Evolutionary conservation across 192 early-diverging fungal genomes (phyloP), one percentile per base, ranked within the genome.

Genomic region (Obelidium mucronatum): DNA sequence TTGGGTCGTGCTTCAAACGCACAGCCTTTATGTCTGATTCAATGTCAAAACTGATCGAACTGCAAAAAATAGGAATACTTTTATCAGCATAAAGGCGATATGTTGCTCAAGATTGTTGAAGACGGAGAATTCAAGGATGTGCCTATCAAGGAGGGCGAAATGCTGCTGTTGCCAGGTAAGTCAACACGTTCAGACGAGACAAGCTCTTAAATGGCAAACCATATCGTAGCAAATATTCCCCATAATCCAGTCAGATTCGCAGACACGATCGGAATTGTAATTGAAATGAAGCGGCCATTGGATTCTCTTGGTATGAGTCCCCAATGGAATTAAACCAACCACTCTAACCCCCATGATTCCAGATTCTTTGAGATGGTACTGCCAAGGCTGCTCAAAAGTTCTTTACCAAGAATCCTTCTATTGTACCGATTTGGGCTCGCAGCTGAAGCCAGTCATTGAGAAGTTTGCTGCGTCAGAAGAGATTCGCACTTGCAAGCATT

Each of bases 331-430:
- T 17, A 60, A 60, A 60, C 26, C 31, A 60, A 53, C 19, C 52
- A 24, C 19, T n/a, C n/a, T n/a, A n/a, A n/a, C n/a, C n/a, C n/a
- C n/a, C 26, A 42, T 66, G n/a, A 4, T 40, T 22, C 39, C 81
- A 92, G 97, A 99, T 87, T 82, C 85, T 0, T 80, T 99, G 78
- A 85, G 94, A 71, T 99, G 97, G 97, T 99, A 99, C 84, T 99
- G 97, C 82, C 88, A 93, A 67, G 35, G 70, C 61, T 99, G 97
- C 81, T 84, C 85, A 40, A 79, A 81, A 34, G 89, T 98, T 54
- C 93, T 99, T 0, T 93, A 96, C 82, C 88, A 96, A 78, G 94
- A 93, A 76, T 85, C 88, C 42, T 99, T 99, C 84, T 84, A 96
- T 76, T 98, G 96, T 79, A 84, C 84, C 26, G 92, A 97, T 78